These are phyloP conservation scores for Rhynchospora tenuis DNA, from an alignment of 176 grass and related monocot genomes.

Conservation along the genomic window DNA sequence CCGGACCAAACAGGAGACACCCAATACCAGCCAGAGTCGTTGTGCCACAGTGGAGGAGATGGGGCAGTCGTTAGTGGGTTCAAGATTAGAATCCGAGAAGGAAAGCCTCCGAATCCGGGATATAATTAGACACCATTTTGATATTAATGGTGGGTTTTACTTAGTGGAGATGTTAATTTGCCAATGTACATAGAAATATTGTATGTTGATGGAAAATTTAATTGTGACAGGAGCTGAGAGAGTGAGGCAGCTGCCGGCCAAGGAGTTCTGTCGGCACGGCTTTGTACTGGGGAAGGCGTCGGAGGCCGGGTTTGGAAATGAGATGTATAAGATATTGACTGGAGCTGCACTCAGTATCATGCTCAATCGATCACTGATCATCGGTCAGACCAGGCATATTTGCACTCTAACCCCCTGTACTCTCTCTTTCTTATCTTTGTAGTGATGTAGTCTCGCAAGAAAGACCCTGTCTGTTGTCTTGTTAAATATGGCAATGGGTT, in stretches of 20 bases:
- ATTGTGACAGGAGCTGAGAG: slow-evolving; percentile 59
- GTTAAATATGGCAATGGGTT: not conserved
- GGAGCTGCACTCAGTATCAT: slow-evolving; percentile 82
- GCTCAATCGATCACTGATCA: slow-evolving; percentile 92
- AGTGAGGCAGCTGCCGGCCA: slow-evolving; percentile 58
- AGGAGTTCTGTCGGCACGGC: slow-evolving; percentile 79
- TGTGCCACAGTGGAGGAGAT: slow-evolving; percentile 89
- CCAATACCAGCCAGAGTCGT: not conserved
- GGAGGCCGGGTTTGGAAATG: slow-evolving; percentile 94
- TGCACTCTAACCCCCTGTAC: slow-evolving; percentile 36
- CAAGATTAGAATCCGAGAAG: slow-evolving; percentile 28
- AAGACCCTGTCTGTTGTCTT: not conserved
- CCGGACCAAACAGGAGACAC: not conserved
- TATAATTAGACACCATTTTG: slow-evolving; percentile 64
- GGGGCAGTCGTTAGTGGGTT: slow-evolving; percentile 46
- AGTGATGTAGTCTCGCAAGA: not conserved
- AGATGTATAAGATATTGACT: slow-evolving; percentile 96
- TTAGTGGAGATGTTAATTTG: not conserved
- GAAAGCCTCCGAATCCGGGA: slow-evolving; percentile 63
- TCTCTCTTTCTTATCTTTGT: slow-evolving; percentile 34
- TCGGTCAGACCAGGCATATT: slow-evolving; percentile 93
- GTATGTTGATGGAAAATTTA: not conserved
- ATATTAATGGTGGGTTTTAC: slow-evolving; percentile 49
- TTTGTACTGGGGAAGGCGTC: slow-evolving; percentile 96
- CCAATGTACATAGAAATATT: not conserved